Base-by-base conservation (phyloP, 176 grass and related monocot species). In the Bromus sterilis region DNA sequence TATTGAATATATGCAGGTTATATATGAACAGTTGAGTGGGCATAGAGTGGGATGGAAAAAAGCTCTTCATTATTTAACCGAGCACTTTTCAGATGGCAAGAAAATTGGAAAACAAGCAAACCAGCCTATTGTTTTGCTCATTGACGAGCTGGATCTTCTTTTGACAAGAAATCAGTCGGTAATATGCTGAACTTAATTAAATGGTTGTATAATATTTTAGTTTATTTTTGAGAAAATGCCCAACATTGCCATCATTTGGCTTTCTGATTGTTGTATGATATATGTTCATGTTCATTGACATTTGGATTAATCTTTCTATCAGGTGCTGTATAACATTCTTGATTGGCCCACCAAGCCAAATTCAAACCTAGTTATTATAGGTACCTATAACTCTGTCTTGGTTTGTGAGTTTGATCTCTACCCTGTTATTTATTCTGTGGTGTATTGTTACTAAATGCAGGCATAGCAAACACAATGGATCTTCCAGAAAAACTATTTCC, bases 281-380 rank as follows among this genome's bases (percentile, higher is more conserved):
- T 41, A 64, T 49, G 20, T 43, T 53, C 24, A 20, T 71, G 21
- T 67, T 63, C 20, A 74, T 82, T 89, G 28, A 82, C 32, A 31
- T 42, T 74, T 86, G 60, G 14, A 48, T 6, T 79, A 20, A 34
- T 83, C 32, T 72, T 83, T 75, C 78, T 59, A 76, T 78, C 85
- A 98, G 95, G 95, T 98, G 62, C 71, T 98, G 14, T 98, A 98
- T 85, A 94, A 98, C 78, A 94, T 98, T 87, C 90, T 98, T 89
- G 86, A 94, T 82, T 98, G 95, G 95, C 95, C 95, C 39, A 98
- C 78, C 68, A 87, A 88, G 87, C 92, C 86, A 68, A 81, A 97
- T 76, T 92, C 95, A 3, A 97, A 94, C 39, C 71, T 98, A 43
- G 78, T 93, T 87, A 79, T 98, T 31, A 93, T 98, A 93, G 95